Base-by-base conservation (phyloP, 768 basidiomycete species). In the Lactarius evosmus region DNA sequence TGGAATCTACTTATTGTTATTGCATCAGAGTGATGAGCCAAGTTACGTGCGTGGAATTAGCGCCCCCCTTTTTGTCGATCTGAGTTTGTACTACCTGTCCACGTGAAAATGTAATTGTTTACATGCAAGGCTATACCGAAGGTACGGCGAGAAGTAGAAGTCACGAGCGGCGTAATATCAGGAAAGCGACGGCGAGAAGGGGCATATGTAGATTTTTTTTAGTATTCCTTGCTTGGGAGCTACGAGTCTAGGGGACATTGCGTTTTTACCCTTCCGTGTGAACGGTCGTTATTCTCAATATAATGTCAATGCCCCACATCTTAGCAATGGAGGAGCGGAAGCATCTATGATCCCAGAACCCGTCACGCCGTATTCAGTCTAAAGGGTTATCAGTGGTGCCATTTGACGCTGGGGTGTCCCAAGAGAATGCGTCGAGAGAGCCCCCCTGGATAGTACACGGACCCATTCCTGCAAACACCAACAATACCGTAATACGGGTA, bases 21-120 rank as follows among this genome's bases (percentile, higher is more conserved):
- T 55, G 32, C 54, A 44, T 46, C 55, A 7, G 46, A 51, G 49
- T 22, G n/a, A 38, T 4, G 41, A 44, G 25, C 32, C 40, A 41
- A 34, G 54, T 49, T 53, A 32, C 36, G 22, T 46, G 40, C 58
- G 46, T 65, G 60, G 36, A 60, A 41, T 56, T 49, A 60, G 63
- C 46, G 63, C 64, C 55, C 51, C 49, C 17, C 57, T 27, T 65
- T 65, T 60, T 65, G 64, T 65, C 60, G 32, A 30, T 61, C 60
- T 65, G 64, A 61, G 60, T 65, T 65, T 57, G 64, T 56, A 61
- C 58, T 14, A 7, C 30, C 22, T 16, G 25, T 27, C 50, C 60
- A 65, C 60, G 64, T 61, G 64, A 51, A n/a, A 36, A 51, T 52
- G 59, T 44, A 65, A 65, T 65, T 65, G 64, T 65, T 53, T 33